Conservation (phyloP, 1,284 basidiomycete genomes). For the Heterobasidion occidentale region DNA sequence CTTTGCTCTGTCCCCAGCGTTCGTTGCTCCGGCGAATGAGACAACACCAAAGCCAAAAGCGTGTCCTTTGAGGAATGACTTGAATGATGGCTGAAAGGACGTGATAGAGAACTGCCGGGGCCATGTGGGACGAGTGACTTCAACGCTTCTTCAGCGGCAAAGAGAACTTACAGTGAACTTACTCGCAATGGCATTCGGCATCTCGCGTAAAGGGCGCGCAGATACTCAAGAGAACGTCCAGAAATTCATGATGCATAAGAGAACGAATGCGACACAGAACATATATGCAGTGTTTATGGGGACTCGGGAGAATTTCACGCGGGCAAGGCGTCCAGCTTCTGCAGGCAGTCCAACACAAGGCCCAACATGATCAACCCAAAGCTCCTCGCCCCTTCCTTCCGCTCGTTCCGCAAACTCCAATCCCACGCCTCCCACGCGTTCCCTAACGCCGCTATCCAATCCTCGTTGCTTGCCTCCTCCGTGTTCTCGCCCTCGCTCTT, state of each 20-base stretch:
- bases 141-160: too few species aligned
- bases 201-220: too few species aligned
- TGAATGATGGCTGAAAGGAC: neutral
- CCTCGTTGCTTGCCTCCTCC: conserved; percentile 14
- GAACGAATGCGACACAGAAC: too few species aligned
- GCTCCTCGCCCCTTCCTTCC: neutral
- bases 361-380: neutral
- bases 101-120: neutral
- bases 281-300: too few species aligned
- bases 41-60: neutral
- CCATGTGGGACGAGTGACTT: neutral
- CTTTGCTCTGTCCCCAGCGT: neutral
- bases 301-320: neutral
- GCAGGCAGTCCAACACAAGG: neutral
- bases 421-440: conserved; percentile 61
- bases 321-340: neutral
- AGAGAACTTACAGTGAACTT: too few species aligned
- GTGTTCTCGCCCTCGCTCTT: conserved; percentile 16
- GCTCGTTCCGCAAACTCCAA: conserved; percentile 23
- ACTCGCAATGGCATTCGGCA: too few species aligned
- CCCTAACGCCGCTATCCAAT: conserved; percentile 35
- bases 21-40: neutral
- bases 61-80: neutral
- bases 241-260: too few species aligned
- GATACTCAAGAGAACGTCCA: too few species aligned